Base-by-base conservation (phyloP, 1,284 basidiomycete species). In the Volvariella surrecta region DNA sequence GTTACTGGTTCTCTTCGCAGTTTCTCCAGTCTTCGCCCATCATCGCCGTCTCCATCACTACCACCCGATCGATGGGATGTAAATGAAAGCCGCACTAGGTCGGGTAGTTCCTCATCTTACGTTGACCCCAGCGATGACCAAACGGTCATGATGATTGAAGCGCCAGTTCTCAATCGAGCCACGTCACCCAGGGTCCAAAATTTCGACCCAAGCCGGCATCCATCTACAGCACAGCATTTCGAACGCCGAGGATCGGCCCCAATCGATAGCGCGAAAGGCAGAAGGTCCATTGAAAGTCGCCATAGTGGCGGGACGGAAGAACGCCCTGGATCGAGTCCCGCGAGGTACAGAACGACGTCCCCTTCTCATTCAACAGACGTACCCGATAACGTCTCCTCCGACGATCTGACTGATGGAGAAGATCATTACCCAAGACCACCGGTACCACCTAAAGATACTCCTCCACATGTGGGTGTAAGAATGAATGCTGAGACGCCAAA, bases 371-470 rank as follows among this genome's bases (percentile, higher is more conserved):
- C 62, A 24, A 75, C 71, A 0, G 82, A 87, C 54, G 82, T 87
- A 7, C 83, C 83, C 44, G 76, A 72, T 44, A 67, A 74, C 9
- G 66, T 85, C 15, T 83, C 85, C 60, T 84, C 81, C 53, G 81
- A 77, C n/a, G 82, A 85, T 48, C 79, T 75, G 0, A 80, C 82
- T 39, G 61, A 65, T 0, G 81, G 83, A n/a, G 51, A 55, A 28
- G 51, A 47, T 8, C 52, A 54, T 24, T 53, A 54, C 11, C 49
- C 55, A 35, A 47, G 58, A 0, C 70, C 76, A 13, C 76, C 77
- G 0, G 70, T 64, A 8, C 76, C 74, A 3, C 71, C 76, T 1
- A 82, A 82, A 56, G 71, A 73, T 42, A 48, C 6, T 47, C 18
- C 39, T 47, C 18, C 41, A 48, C n/a, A 28, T 15, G 19, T 32